Percentiles rank a stretch among this genome's conserved stretches.
These are phyloP conservation scores for Leccinum longicurvipes DNA, from an alignment of 768 basidiomycete genomes.

Conservation along the genomic window DNA sequence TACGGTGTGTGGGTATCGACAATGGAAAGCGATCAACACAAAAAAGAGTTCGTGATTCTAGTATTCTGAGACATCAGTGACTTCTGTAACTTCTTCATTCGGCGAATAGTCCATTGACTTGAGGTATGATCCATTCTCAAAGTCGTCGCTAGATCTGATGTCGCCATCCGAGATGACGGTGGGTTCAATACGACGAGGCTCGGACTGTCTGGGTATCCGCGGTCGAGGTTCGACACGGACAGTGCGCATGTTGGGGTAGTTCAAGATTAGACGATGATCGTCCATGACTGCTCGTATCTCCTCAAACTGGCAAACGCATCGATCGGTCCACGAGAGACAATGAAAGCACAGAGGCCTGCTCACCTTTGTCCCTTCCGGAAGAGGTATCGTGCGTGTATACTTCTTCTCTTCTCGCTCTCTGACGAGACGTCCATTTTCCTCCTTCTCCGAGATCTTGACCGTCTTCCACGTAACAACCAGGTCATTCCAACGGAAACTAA, in stretches of 20 bases:
- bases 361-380: conserved; percentile 73
- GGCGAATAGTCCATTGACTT: conserved; percentile 24
- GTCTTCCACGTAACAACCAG: conserved; percentile 67
- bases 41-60: conserved; percentile 15
- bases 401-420: conserved; percentile 62
- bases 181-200: conserved; percentile 32
- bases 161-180: conserved; percentile 32
- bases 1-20: conserved; percentile 8
- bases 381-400: conserved; percentile 63
- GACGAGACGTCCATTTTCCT: conserved; percentile 57
- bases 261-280: conserved; percentile 54
- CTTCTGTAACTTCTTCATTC: conserved; percentile 24
- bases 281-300: conserved; percentile 70
- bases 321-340: neutral
- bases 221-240: conserved; percentile 34
- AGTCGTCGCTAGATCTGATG: conserved; percentile 28
- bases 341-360: conserved; percentile 18
- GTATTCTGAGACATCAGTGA: conserved; percentile 31
- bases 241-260: conserved; percentile 52
- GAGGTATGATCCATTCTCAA: conserved; percentile 24
- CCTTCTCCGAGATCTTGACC: conserved; percentile 56
- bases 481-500: conserved; percentile 62
- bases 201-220: conserved; percentile 20
- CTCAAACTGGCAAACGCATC: conserved; percentile 50
- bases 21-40: conserved; percentile 4